These are phyloP conservation scores for Zygotorulaspora danielsina DNA, from an alignment of 805 yeast species.

Conservation along the genomic window DNA sequence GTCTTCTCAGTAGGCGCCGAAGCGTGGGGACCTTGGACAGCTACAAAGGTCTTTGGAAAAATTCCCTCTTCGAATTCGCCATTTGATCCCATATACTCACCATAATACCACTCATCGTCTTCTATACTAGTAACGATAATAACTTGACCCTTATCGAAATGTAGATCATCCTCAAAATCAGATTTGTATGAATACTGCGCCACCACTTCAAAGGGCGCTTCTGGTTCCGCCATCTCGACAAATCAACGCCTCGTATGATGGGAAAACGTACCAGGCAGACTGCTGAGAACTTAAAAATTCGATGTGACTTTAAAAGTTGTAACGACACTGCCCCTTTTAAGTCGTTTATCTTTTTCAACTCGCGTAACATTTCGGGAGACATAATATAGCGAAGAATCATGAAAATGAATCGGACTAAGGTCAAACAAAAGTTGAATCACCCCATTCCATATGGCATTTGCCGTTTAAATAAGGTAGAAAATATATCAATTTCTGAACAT, in stretches of 20 bases:
- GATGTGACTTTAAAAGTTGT: too few relatives aligned
- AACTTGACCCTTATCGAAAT: conserved; percentile 60
- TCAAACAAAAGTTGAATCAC: background rate
- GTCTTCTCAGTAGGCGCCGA: background rate
- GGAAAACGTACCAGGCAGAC: too few relatives aligned
- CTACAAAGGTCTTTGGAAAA: conserved; percentile 85
- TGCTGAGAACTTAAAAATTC: too few relatives aligned
- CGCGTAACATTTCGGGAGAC: background rate
- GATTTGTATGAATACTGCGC: conserved; percentile 65
- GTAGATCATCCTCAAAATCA: conserved; percentile 79
- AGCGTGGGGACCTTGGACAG: conserved; percentile 19
- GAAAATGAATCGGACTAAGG: background rate
- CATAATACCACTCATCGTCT: conserved; percentile 90
- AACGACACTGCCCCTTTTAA: conserved; percentile 3
- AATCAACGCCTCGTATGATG: too few relatives aligned
- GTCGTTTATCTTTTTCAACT: background rate
- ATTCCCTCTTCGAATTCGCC: conserved; percentile 60
- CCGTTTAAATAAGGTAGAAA: too few relatives aligned
- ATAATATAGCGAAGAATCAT: background rate
- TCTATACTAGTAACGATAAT: conserved; percentile 75
- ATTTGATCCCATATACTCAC: conserved; percentile 45
- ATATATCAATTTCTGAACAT: too few relatives aligned
- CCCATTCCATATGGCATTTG: too few relatives aligned
- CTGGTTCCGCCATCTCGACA: conserved; percentile 25
- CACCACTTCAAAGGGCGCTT: conserved; percentile 59